Base-by-base conservation (phyloP, 2,329 filamentous ascomycete genomes). In the Exserohilum rostratum region DNA sequence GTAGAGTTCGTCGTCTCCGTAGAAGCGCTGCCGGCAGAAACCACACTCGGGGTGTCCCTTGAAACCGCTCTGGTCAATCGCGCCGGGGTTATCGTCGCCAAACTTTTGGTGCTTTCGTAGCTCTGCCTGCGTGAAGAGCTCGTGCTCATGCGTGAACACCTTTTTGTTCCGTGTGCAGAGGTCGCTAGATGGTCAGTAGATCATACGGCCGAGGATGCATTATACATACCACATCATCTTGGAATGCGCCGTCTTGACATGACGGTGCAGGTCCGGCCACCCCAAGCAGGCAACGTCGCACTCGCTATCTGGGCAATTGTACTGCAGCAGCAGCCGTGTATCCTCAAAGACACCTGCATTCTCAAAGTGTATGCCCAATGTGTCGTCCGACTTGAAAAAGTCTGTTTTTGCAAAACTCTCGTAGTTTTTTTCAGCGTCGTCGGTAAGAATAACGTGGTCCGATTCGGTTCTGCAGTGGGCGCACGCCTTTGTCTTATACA, bases 71-170 rank as follows among this genome's bases (percentile, higher is more conserved):
- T 98, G 95, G 67, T 97, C 91, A 33, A 90, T 81, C 0, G 93
- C 89, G 30, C 95, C 93, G 3, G 93, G 93, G 61, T 89, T 89
- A 72, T 98, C 91, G 69, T 99, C 95, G 53, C 95, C 95, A 60
- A 89, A 87, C 58, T 86, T 90, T 83, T 98, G 96, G 74, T 99
- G 95, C 67, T 86, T 90, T 64, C 90, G 87, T 45, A 98, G 81
- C 64, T 93, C 91, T 60, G 87, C 85, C 58, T 87, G 84, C 0
- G 90, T 89, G 74, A 97, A 98, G 1, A 99, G 83, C 60, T 96
- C 91, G 72, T 99, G 95, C 76, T 99, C 95, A 77, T 99, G 95
- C 1, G 95, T 97, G 67, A 99, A 99, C 30, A 97, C 92, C 71
- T 96, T 97, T 78, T 99, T 99, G 80, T 97, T 93, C 56, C 92